Percentiles rank a stretch among this genome's conserved stretches.
phyloP scores from a whole-genome alignment of 192 early-diverging fungal species.

The Rhizophagus sp. region DNA sequence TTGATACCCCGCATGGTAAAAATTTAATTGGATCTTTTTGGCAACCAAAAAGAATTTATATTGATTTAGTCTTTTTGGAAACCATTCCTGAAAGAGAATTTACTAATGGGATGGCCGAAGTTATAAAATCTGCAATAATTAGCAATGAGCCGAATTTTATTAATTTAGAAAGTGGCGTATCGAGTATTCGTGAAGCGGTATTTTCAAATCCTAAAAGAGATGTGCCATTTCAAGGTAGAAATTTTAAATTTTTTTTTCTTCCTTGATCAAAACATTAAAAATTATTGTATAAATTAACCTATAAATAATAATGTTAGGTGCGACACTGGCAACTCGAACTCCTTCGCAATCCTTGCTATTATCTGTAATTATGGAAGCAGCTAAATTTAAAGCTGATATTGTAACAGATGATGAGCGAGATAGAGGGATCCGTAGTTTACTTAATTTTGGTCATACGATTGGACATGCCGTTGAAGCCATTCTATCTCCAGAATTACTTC shows the following conservation, averaged over 20 bases:
- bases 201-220: constrained; percentile 38
- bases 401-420: constrained; percentile 97
- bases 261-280: not conserved
- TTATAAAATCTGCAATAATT: constrained; percentile 97
- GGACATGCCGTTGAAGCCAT: constrained; percentile 97
- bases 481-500: constrained; percentile 83
- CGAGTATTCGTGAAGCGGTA: constrained; percentile 76
- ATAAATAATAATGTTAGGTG: constrained; percentile 42
- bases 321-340: constrained; percentile 61
- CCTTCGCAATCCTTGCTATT: constrained; percentile 66
- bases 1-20: constrained; percentile 96
- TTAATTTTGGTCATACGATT: constrained; percentile 97
- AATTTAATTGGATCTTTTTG: constrained; percentile 97
- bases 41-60: constrained; percentile 92
- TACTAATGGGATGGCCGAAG: constrained; percentile 95
- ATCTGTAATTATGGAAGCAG: constrained; percentile 85
- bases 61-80: constrained; percentile 82
- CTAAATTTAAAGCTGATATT: constrained; percentile 89
- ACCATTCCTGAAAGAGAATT: constrained; percentile 91
- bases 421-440: constrained; percentile 87
- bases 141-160: constrained; percentile 87
- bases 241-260: not conserved
- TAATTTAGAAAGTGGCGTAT: constrained; percentile 83
- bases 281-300: not conserved
- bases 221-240: constrained; percentile 47